Base-by-base conservation (phyloP, 495 filamentous ascomycete species). In the Chaetomidium leptoderma region DNA sequence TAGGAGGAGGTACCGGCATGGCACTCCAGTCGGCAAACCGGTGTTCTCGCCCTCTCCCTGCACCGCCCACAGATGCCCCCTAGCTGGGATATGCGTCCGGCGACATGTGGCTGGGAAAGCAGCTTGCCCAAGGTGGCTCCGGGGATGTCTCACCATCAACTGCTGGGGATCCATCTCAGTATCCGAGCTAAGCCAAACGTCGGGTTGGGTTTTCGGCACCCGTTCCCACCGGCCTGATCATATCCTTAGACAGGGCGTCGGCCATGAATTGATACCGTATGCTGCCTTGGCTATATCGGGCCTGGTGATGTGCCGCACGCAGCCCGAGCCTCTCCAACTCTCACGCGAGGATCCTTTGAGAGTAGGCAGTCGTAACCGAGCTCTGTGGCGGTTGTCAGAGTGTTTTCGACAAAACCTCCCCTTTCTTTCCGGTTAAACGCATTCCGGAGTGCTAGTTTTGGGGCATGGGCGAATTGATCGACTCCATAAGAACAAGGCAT, bases 361-460 rank as follows among this genome's bases (percentile, higher is more conserved):
- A 5, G 43, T n/a, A 16, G 43, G 43, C 43, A 29, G 24, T 16
- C 43, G 13, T n/a, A 45, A 13, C 23, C 43, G 43, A 23, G n/a
- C 29, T n/a, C 5, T 5, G 13, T 10, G 13, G 13, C 43, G 14
- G 6, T 10, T 13, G 8, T 14, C 35, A 14, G 10, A 14, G 21
- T 21, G 39, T 24, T 10, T 16, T 44, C 21, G 42, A 23, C 23
- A 45, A 24, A 16, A 45, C 43, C n/a, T 29, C 6, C 43, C 43
- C 23, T 27, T 27, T 26, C 13, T 29, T 16, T 8, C 44, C 16
- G 27, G 27, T n/a, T 17, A 47, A 53, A 53, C 11, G 51, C 8
- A 19, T 53, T 10, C 24, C 50, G 35, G 17, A 21, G 35, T 17
- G 30, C 23, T 53, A 47, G 30, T 47, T 47, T 47, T 47, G 42